Percentiles rank a stretch among this genome's conserved stretches.
phyloP scores from a whole-genome alignment of 371 early-diverging fungal genomes.

The Coemansia sp. region DNA sequence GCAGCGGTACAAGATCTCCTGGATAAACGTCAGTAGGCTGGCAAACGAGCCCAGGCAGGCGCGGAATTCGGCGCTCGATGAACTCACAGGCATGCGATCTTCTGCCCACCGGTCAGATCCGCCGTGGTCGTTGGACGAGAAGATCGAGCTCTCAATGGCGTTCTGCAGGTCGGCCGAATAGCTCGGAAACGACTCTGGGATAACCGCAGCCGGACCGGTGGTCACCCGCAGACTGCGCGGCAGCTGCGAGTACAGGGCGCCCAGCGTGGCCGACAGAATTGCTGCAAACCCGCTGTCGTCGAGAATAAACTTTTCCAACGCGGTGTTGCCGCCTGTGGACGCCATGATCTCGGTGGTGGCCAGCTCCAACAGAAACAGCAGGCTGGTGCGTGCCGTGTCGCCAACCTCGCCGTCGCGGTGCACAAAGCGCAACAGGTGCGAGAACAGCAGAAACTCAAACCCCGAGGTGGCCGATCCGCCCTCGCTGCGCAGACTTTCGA shows the following conservation, averaged over 20 bases:
- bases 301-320: constrained; percentile 76
- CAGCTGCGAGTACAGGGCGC: constrained; percentile 89
- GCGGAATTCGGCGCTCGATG: constrained; percentile 60
- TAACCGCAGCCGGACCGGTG: constrained; percentile 36
- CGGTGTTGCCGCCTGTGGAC: constrained; percentile 44
- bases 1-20: constrained; percentile 78
- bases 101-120: constrained; percentile 22
- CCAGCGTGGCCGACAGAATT: constrained; percentile 81
- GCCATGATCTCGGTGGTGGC: constrained; percentile 61
- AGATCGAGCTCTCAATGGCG: constrained; percentile 51
- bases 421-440: constrained; percentile 82
- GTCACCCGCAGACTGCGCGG: constrained; percentile 75
- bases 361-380: constrained; percentile 85
- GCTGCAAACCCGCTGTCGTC: constrained; percentile 77
- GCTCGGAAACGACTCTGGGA: constrained; percentile 48
- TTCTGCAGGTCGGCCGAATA: constrained; percentile 52
- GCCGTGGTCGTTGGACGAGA: constrained; percentile 20
- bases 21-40: constrained; percentile 78
- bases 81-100: constrained; percentile 23
- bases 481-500: constrained; percentile 43
- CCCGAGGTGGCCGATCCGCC: constrained; percentile 14
- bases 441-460: constrained; percentile 79
- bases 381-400: constrained; percentile 88
- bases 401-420: constrained; percentile 86
- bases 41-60: constrained; percentile 76